A percentile compares a stretch with the other conserved stretches of the same genome.
phyloP scores from a whole-genome alignment of 2,329 filamentous ascomycete genomes.

The Colletotrichum kahawae region DNA sequence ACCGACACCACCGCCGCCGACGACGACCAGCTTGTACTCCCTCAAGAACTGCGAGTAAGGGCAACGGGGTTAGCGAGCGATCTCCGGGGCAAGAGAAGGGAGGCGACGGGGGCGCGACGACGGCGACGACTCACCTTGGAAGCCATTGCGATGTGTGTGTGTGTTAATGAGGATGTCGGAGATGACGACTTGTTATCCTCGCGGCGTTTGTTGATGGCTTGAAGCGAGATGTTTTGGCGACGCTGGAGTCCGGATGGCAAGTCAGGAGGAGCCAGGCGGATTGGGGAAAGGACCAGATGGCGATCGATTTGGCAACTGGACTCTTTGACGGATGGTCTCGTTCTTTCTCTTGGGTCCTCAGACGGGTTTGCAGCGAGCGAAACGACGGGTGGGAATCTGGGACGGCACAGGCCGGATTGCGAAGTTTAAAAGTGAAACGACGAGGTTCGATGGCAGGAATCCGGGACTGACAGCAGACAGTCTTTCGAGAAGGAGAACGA shows the following conservation, averaged over 20 bases:
- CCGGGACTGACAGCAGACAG: constrained; percentile 22
- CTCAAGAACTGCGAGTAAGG: constrained; percentile 69
- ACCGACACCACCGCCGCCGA: constrained; percentile 96
- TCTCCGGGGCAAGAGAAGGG: background rate
- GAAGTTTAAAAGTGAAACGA: constrained; percentile 24
- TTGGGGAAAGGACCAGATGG: background rate
- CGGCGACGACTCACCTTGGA: constrained; percentile 38
- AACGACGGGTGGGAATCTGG: constrained; percentile 18
- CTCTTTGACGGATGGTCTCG: background rate
- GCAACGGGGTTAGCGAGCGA: constrained; percentile 24
- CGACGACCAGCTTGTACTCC: constrained; percentile 96
- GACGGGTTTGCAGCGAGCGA: constrained; percentile 12
- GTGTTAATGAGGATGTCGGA: background rate
- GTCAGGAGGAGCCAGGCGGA: constrained; percentile 1
- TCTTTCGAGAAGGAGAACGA: constrained; percentile 22
- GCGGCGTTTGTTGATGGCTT: constrained; percentile 11
- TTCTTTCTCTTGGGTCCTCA: background rate
- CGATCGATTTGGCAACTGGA: background rate
- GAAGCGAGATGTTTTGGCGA: background rate
- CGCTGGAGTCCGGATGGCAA: background rate
- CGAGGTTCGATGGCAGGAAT: constrained; percentile 21
- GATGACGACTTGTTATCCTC: background rate
- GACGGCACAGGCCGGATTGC: constrained; percentile 23
- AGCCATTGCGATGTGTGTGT: constrained; percentile 37
- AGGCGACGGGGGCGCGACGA: background rate